Conservation (phyloP, 2,329 filamentous ascomycete genomes). For the Camillea tinctor region DNA sequence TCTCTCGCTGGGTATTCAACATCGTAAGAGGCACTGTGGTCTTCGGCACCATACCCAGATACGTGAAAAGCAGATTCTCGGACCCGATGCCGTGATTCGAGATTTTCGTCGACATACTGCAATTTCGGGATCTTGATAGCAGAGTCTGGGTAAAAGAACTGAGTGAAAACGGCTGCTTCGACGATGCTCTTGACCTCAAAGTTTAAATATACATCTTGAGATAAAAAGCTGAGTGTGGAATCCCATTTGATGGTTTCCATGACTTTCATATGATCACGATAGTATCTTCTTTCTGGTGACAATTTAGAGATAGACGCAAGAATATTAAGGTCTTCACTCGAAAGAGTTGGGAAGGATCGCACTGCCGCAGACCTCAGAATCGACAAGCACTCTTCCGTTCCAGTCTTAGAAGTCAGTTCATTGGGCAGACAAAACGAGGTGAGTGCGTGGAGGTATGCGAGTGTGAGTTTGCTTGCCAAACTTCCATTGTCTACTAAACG, state of each 20-base stretch:
- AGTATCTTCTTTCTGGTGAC: conserved; percentile 44
- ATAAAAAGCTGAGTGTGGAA: conserved; percentile 35
- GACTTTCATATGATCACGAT: conserved; percentile 34
- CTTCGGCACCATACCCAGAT: neutral
- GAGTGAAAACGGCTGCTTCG: conserved; percentile 27
- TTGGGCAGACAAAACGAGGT: conserved; percentile 54
- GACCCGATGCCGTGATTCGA: neutral
- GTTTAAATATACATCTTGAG: conserved; percentile 46
- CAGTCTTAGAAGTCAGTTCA: conserved; percentile 46
- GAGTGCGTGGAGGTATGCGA: conserved; percentile 52
- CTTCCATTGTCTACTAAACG: conserved; percentile 49
- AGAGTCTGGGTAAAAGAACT: conserved; percentile 31
- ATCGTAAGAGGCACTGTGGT: neutral
- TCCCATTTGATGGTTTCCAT: conserved; percentile 52
- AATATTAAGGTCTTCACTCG: conserved; percentile 32
- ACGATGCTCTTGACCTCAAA: conserved; percentile 36
- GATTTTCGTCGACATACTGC: neutral
- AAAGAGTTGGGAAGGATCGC: conserved; percentile 44
- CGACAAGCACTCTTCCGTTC: conserved; percentile 52
- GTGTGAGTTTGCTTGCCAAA: conserved; percentile 50
- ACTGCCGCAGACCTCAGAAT: conserved; percentile 50
- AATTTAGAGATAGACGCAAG: conserved; percentile 40
- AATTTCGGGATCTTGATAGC: neutral
- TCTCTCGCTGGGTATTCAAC: neutral
- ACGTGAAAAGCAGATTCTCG: neutral